Evolutionary conservation across 2,329 filamentous ascomycete species (phyloP), one percentile per base, ranked within the genome.

Genomic region (Diaporthe velutina): DNA sequence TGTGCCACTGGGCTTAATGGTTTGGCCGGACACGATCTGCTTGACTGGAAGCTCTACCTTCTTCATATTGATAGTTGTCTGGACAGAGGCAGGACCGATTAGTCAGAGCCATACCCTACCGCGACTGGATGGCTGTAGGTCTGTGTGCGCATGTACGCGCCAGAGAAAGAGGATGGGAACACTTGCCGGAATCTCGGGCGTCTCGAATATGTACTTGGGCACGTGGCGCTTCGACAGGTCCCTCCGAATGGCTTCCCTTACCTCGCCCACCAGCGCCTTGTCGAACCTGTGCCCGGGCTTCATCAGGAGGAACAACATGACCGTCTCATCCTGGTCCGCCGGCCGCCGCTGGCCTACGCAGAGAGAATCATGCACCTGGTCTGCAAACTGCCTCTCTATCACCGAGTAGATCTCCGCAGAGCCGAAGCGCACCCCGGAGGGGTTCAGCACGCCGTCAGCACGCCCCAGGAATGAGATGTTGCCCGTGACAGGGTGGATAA

Each of bases 11-110:
- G 94, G 90, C 83, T 93, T 95, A 80, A 97, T 90, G 33, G 85
- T 90, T 78, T 92, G 91, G 0, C 94, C 94, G 0, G 90, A 95
- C 0, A 97, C 92, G 77, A 97, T 97, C 80, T 94, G 93, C 84
- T 97, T 97, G 40, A 97, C 93, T 0, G 94, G 94, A 70, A 97
- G 79, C 82, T 97, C 94, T 5, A 97, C 94, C 83, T 97, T 97
- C 82, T 97, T 97, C 67, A 94, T 83, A 80, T 96, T 97, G 76
- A 97, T 91, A 0, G 94, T 97, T 0, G 92, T 94, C 91, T 95
- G 38, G 22, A 28, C 25, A 58, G 30, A 45, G 13, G 17, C 28
- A 64, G 4, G 33, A 25, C 42, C 6, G 22, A 28, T 70, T 50
- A 73, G 61, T 38, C 30, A 58, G 15, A 42, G 19, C 1, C 9